Conservation (phyloP, 2,329 filamentous ascomycete species). For the Nemania sp. region DNA sequence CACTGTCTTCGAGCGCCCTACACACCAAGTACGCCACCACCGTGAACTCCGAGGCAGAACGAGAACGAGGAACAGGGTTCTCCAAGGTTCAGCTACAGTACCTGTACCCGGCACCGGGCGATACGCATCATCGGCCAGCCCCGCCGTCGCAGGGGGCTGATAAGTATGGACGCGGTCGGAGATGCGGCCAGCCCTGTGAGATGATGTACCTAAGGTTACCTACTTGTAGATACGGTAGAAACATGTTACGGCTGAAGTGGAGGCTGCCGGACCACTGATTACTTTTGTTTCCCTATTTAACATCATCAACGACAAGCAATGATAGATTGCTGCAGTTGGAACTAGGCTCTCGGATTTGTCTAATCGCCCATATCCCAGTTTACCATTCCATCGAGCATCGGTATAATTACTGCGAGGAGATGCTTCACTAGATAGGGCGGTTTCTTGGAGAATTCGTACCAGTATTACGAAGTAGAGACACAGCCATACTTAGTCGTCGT, state of each 20-base stretch:
- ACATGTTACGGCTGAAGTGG: neutral
- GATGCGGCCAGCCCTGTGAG: constrained; percentile 9
- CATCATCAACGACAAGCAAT: neutral
- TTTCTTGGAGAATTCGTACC: too few relatives aligned
- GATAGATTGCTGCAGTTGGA: too few relatives aligned
- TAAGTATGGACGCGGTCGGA: neutral
- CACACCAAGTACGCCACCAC: too few relatives aligned
- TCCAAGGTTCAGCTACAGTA: neutral
- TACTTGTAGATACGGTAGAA: neutral
- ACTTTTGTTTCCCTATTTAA: neutral
- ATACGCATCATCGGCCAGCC: constrained; percentile 19
- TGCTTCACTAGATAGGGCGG: too few relatives aligned
- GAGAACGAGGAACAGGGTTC: neutral
- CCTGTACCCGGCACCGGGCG: constrained; percentile 20
- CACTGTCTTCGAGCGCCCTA: too few relatives aligned
- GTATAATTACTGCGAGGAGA: too few relatives aligned
- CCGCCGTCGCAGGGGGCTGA: constrained; percentile 16
- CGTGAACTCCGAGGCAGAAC: too few relatives aligned
- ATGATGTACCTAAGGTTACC: neutral
- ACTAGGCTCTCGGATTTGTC: too few relatives aligned
- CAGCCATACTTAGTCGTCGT: neutral
- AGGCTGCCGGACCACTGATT: neutral
- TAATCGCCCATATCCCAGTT: neutral
- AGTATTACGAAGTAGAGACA: neutral
- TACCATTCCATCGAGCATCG: neutral